Base-by-base conservation (phyloP, 257 asterid species). In the Lantana camara region DNA sequence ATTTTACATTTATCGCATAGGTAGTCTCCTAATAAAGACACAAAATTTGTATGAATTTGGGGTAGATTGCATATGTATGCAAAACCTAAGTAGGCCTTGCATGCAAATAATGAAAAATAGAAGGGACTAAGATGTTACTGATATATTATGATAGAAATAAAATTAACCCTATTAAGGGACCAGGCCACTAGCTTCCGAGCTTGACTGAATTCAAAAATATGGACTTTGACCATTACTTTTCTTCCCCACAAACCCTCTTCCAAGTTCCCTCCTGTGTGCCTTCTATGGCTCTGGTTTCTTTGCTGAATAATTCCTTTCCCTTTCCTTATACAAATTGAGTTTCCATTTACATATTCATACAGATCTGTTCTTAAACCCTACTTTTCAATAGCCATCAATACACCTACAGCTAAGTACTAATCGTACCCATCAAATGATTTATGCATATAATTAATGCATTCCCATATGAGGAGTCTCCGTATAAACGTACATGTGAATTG, bases 211-310 rank as follows among this genome's bases (percentile, higher is more conserved):
- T 80, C 87, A 85, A 77, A 83, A 13, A 1, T 19, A 57, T 64
- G 37, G 88, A 84, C 88, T 84, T 87, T 82, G 89, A 78, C 87
- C 73, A 48, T 24, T 71, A 83, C 85, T 83, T 75, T 75, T 78
- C 81, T 44, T 9, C 64, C 32, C 53, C 49, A 1, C 74, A 23
- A 27, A 30, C 37, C 15, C 42, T 24, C 57, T 27, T 27, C 32
- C 32, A 27, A n/a, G n/a, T n/a, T n/a, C 32, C n/a, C 16, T 1
- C 10, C 74, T 60, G 65, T 17, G 42, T 82, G 78, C 82, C 78
- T 79, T 84, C 80, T 79, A 52, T 57, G 16, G 22, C 29, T 37
- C 21, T 0, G 29, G 24, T 54, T 74, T 8, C 76, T 7, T 66
- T 63, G 73, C 67, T 66, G 66, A 78, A 71, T 49, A 60, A 58